Evolutionary conservation across 345 rosid species (phyloP).

Genomic region (Citrus sp.): DNA sequence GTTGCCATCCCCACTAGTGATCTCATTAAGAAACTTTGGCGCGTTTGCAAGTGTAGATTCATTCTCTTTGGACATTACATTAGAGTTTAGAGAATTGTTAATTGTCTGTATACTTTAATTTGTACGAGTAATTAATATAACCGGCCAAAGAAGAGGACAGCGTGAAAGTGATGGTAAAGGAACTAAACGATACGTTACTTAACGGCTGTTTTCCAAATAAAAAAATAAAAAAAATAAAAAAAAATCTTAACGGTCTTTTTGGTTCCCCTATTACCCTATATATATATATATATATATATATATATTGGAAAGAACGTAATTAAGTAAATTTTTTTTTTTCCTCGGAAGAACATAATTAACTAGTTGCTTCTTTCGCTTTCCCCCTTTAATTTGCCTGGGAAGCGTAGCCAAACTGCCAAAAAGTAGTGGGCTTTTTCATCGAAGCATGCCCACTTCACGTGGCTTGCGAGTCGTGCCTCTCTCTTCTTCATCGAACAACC

Average conservation of each 20-base stretch:
- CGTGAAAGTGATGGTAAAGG: slow-evolving; percentile 19
- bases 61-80: background rate
- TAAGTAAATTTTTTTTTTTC: too few relatives aligned
- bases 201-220: too few relatives aligned
- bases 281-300: too few relatives aligned
- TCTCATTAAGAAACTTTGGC: background rate
- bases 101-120: background rate
- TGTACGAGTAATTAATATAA: background rate
- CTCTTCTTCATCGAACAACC: background rate
- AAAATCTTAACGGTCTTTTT: too few relatives aligned
- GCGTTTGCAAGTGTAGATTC: background rate
- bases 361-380: background rate
- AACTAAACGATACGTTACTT: background rate
- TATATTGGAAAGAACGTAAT: too few relatives aligned
- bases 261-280: too few relatives aligned
- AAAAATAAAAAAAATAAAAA: too few relatives aligned
- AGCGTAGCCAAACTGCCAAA: slow-evolving; percentile 25
- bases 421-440: slow-evolving; percentile 21
- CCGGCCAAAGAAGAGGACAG: slow-evolving; percentile 6
- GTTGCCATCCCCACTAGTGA: too few relatives aligned
- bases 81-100: too few relatives aligned
- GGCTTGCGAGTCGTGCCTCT: background rate
- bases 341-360: too few relatives aligned
- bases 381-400: slow-evolving; percentile 19
- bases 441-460: slow-evolving; percentile 1